Base-by-base conservation (phyloP, 2,329 filamentous ascomycete genomes). In the Amphichorda felina region DNA sequence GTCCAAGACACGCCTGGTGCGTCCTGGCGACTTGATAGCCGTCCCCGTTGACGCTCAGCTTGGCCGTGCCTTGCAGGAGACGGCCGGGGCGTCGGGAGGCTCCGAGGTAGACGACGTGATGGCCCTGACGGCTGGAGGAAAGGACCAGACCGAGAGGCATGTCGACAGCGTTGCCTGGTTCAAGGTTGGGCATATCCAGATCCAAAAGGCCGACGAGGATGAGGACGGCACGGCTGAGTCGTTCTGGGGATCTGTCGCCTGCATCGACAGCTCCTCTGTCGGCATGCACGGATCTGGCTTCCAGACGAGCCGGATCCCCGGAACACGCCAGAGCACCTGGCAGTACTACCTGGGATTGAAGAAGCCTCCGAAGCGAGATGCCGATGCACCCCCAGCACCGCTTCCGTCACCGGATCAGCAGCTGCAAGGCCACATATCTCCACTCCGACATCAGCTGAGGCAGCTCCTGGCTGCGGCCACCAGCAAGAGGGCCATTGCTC, bases 211-310 rank as follows among this genome's bases (percentile, higher is more conserved):
- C 45, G 78, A 63, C 46, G 66, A 50, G 48, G 64, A 72, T 7
- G 66, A 71, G n/a, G 72, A 76, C 24, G 72, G 73, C 11, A 65
- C 73, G 2, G 70, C 72, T 4, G 73, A 79, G 33, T 79, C 83
- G 35, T 64, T 79, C 8, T 98, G 91, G 91, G 86, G 85, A 26
- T 82, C 83, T 1, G 78, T 89, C 27, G 85, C 82, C 3, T 81
- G 81, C 32, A 85, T 98, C 33, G 89, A 96, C 54, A 83, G 84
- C 30, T 74, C 80, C 6, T 82, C 79, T 39, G 93, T 93, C 4
- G 82, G 86, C 40, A 89, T 96, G 68, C 83, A 88, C 39, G 87
- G 94, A 50, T 87, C 88, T 25, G 91, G 91, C 4, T 93, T 82
- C 43, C 84, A 87, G 49, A 82, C 83, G 31, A 80, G 82, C 49